Base-by-base conservation (phyloP, 495 filamentous ascomycete genomes). In the Hypoxylon fragiforme region DNA sequence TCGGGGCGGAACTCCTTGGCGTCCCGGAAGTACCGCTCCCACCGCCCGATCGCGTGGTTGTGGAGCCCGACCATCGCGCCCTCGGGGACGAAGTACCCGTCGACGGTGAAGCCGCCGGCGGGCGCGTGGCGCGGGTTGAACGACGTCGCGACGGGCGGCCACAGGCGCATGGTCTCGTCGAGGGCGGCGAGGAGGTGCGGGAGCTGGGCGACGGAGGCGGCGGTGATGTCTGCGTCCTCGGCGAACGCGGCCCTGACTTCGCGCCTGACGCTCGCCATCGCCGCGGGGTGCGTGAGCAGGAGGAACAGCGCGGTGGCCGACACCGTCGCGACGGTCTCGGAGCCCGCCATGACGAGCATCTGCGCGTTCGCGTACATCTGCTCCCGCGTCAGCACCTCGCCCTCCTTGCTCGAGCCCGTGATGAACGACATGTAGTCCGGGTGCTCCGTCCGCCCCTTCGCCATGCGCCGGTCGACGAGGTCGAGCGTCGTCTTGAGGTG, bases 111-210 rank as follows among this genome's bases (percentile, higher is more conserved):
- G 7, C 79, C 77, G 0, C 57, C 63, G 5, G 57, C 45, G 2
- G 75, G 66, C 9, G 65, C 66, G 1, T 67, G 40, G 0, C 79
- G 69, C 16, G 70, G 69, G 3, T 72, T 60, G 1, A 68, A 70
- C 32, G 58, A 66, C 7, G 79, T 69, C 16, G 57, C 57, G 0
- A 78, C 69, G 0, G 83, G 80, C 1, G 83, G 78, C 52, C 79
- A 81, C 40, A 83, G 64, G 1, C 84, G 75, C 69, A 86, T 63
- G 1, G 71, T 58, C 63, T 87, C 84, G 18, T 81, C 65, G 3
- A 85, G 60, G n/a, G 76, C 76, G 2, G 81, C 83, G 7, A 78
- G 38, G 64, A 85, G 66, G 63, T 85, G 86, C 1, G 67, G 30
- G 5, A 85, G 62, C 1, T 66, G 60, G 24, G 61, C 55, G 7